Base-by-base conservation (phyloP, 305 asterid genomes). In the Fraxinus sp. region DNA sequence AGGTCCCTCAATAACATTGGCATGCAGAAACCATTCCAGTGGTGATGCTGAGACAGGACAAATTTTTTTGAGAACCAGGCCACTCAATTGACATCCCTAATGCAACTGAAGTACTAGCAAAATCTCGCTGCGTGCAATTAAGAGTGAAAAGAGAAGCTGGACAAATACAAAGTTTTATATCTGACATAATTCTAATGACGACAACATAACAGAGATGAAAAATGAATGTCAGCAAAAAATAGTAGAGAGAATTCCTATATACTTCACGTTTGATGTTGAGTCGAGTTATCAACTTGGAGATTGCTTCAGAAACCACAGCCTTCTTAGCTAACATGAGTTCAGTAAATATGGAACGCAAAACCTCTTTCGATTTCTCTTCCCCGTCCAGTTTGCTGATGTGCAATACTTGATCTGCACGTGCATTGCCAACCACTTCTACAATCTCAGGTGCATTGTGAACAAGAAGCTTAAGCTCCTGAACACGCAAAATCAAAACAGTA, bases 401-500 rank as follows among this genome's bases (percentile, higher is more conserved):
- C 32, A 90, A 84, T 18, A 93, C 89, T 82, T 86, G 87, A 43
- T 89, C 90, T 28, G 85, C 88, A 82, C 78, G 84, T 39, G 86
- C 88, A 88, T 79, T 81, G 52, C 97, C 95, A 81, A 92, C 93
- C 82, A 94, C 94, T 89, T 93, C 97, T 43, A 82, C 84, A 82
- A 96, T 93, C 97, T 96, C 99, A 11, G 98, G 99, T 73, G 95
- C 97, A 84, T 83, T 88, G 49, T 85, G 93, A 82, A 92, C 79
- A 64, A 91, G 92, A 77, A 83, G 84, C 87, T 93, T 93, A 57
- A 96, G 97, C 87, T 96, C 99, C 99, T 96, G 79, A 14, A 88
- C 73, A 49, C 7, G 16, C 62, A 83, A 9, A 82, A 1, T 11
- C 55, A 85, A 59, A 86, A 66, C 81, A 71, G 80, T 75, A 66